Evolutionary conservation across 345 rosid genomes (phyloP).

Genomic region (Kandelia obovata): DNA sequence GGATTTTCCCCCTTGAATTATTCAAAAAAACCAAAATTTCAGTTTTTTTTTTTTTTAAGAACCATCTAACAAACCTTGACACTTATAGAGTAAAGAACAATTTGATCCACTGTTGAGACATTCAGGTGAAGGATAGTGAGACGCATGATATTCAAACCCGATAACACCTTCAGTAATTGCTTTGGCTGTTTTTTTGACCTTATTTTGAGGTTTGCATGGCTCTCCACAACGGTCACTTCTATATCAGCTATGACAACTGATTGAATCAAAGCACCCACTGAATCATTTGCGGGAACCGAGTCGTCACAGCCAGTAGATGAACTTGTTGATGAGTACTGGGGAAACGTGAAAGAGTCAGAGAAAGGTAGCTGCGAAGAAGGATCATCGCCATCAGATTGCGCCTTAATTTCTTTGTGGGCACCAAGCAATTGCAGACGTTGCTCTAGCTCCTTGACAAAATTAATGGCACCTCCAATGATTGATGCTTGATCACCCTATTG

Average conservation of each 20-base stretch:
- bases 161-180: conserved; percentile 61
- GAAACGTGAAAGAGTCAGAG: conserved; percentile 61
- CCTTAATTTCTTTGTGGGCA: conserved; percentile 30
- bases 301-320: conserved; percentile 17
- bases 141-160: conserved; percentile 62
- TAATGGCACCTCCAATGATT: conserved; percentile 49
- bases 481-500: conserved; percentile 50
- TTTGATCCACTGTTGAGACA: conserved; percentile 57
- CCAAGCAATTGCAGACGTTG: conserved; percentile 32
- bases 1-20: background rate
- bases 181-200: conserved; percentile 62
- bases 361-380: conserved; percentile 32
- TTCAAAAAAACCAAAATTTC: background rate
- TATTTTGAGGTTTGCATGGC: conserved; percentile 78
- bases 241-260: conserved; percentile 50
- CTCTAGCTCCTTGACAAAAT: conserved; percentile 49
- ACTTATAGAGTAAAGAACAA: conserved; percentile 70
- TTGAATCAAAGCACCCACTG: background rate
- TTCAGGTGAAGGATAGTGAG: conserved; percentile 77
- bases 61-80: conserved; percentile 55
- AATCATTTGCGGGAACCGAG: conserved; percentile 21
- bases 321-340: conserved; percentile 52
- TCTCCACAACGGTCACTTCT: conserved; percentile 80
- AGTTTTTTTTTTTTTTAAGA: background rate
- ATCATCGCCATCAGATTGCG: conserved; percentile 20